These are phyloP conservation scores for Volvariella surrecta DNA, from an alignment of 1,284 basidiomycete genomes.

Conservation along the genomic window DNA sequence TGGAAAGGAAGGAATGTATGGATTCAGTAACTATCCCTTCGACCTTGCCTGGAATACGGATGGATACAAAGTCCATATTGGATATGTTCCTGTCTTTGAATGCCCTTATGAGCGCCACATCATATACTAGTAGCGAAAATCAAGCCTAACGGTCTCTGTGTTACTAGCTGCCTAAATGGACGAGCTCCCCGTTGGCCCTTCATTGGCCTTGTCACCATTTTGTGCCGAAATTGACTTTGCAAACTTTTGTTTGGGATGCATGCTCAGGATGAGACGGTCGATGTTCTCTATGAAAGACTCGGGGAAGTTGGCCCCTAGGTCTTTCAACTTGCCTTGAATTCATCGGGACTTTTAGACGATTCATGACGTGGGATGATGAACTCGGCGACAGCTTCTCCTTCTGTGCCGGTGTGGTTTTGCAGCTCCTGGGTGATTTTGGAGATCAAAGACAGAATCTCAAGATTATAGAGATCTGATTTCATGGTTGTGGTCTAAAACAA, in stretches of 20 bases:
- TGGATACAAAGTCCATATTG: too few species aligned
- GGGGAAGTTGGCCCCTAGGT: slow-evolving; percentile 81
- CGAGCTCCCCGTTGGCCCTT: slow-evolving; percentile 42
- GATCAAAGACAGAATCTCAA: slow-evolving; percentile 86
- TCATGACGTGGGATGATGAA: slow-evolving; percentile 93
- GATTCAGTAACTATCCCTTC: too few species aligned
- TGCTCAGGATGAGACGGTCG: slow-evolving; percentile 87
- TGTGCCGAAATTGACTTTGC: slow-evolving; percentile 31
- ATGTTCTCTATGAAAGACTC: slow-evolving; percentile 88
- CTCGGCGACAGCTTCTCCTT: slow-evolving; percentile 91
- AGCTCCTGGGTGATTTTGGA: slow-evolving; percentile 88
- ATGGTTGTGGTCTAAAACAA: too few species aligned
- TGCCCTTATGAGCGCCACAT: too few species aligned
- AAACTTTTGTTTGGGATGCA: slow-evolving; percentile 79
- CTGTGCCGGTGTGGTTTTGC: slow-evolving; percentile 75
- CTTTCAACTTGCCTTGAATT: slow-evolving; percentile 83
- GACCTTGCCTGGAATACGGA: too few species aligned
- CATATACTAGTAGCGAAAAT: too few species aligned
- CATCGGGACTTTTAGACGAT: slow-evolving; percentile 59
- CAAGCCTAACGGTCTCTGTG: too few species aligned
- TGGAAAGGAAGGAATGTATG: too few species aligned
- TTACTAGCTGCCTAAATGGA: too few species aligned
- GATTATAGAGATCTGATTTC: slow-evolving; percentile 75
- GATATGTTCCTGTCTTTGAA: too few species aligned
- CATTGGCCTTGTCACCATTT: slow-evolving; percentile 25